phyloP scores from a whole-genome alignment of 2,329 filamentous ascomycete genomes.

The Dryadomyces sulphureus region DNA sequence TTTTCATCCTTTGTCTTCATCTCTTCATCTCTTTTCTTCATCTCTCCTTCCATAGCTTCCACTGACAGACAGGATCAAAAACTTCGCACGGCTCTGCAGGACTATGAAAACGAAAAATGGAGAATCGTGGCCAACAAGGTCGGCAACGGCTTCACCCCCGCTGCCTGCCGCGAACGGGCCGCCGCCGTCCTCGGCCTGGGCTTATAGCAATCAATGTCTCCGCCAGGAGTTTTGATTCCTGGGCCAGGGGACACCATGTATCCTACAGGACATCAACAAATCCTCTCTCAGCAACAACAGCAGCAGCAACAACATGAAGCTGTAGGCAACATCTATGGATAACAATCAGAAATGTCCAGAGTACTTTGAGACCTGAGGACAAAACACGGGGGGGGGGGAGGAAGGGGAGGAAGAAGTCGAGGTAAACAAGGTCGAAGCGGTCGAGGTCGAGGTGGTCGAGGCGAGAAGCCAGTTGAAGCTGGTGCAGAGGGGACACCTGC shows the following conservation, averaged over 20 bases:
- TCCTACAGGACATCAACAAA: conserved; percentile 18
- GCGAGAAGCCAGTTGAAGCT: too few species aligned
- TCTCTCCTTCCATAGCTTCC: neutral
- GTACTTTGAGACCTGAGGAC: neutral
- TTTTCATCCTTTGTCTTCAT: neutral
- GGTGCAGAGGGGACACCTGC: neutral
- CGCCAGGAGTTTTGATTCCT: conserved; percentile 30
- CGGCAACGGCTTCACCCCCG: conserved; percentile 75
- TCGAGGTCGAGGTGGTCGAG: too few species aligned
- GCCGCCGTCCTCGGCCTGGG: conserved; percentile 41
- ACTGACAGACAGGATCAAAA: conserved; percentile 52
- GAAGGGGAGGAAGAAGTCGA: too few species aligned
- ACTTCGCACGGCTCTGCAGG: conserved; percentile 60
- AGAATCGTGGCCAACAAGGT: conserved; percentile 83
- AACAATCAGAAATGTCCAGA: neutral
- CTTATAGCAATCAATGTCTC: conserved; percentile 42
- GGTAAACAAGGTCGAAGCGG: too few species aligned
- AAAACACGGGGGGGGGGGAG: too few species aligned
- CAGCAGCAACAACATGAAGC: neutral
- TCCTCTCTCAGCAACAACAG: conserved; percentile 1
- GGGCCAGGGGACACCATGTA: conserved; percentile 31
- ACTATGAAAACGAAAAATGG: conserved; percentile 89
- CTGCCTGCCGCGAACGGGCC: conserved; percentile 72
- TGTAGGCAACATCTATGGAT: neutral
- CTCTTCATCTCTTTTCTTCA: conserved; percentile 9